A percentile compares a stretch with the other conserved stretches of the same genome.
Conservation (phyloP, 805 yeast species). For the Candida insectalens region DNA sequence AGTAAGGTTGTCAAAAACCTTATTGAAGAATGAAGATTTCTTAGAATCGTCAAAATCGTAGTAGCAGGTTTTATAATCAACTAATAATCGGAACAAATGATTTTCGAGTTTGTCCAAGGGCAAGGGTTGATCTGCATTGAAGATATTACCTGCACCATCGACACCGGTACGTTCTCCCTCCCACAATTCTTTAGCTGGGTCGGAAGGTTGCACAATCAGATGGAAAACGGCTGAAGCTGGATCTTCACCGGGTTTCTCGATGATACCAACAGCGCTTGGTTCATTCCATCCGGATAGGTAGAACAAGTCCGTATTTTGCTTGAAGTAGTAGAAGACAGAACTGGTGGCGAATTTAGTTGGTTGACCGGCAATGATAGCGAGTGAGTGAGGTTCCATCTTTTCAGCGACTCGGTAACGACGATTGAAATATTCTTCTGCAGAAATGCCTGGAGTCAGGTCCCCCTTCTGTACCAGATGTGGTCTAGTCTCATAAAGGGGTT, state of each 20-base stretch:
- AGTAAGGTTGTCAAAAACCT: slow-evolving; percentile 11
- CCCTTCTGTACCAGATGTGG: slow-evolving; percentile 69
- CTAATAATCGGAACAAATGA: slow-evolving; percentile 38
- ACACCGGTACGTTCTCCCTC: slow-evolving; percentile 90
- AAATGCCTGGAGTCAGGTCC: slow-evolving; percentile 79
- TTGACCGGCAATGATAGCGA: slow-evolving; percentile 70
- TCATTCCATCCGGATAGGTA: slow-evolving; percentile 91
- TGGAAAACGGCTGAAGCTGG: slow-evolving; percentile 53
- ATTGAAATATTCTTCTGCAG: slow-evolving; percentile 70
- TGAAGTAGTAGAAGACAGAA: slow-evolving; percentile 83
- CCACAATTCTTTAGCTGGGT: slow-evolving; percentile 78
- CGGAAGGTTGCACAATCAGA: slow-evolving; percentile 80
- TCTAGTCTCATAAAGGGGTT: slow-evolving; percentile 79
- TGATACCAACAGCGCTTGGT: slow-evolving; percentile 63
- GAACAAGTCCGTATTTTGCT: slow-evolving; percentile 82
- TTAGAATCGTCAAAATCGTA: slow-evolving; percentile 32
- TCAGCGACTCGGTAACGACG: slow-evolving; percentile 56
- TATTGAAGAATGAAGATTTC: slow-evolving; percentile 5
- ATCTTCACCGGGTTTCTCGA: slow-evolving; percentile 50
- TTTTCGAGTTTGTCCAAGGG: slow-evolving; percentile 34
- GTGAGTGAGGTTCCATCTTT: slow-evolving; percentile 48
- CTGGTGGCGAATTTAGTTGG: slow-evolving; percentile 76
- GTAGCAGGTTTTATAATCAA: slow-evolving; percentile 40
- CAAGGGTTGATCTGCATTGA: slow-evolving; percentile 76
- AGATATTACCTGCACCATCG: slow-evolving; percentile 69